Conservation (phyloP, 306 rosid species). For the Senna siamea region DNA sequence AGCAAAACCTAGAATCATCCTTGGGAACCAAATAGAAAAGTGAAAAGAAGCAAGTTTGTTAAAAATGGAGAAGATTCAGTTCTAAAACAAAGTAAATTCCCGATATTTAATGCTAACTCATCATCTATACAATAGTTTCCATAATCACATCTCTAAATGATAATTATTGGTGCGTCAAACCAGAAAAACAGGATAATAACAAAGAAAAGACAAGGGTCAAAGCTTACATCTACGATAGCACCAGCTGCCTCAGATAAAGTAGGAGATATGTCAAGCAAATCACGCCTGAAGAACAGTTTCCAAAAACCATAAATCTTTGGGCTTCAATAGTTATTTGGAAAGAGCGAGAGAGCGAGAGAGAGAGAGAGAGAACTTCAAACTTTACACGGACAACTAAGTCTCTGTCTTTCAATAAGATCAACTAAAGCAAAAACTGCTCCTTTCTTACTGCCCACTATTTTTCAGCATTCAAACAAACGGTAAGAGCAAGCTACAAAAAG, state of each 20-base stretch:
- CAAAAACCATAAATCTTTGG: neutral
- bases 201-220: neutral
- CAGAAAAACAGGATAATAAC: neutral
- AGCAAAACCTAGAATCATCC: conserved; percentile 7
- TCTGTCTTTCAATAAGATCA: conserved; percentile 1
- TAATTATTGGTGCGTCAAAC: conserved; percentile 12
- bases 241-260: conserved; percentile 92
- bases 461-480: conserved; percentile 15
- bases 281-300: conserved; percentile 59
- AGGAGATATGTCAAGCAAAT: conserved; percentile 91
- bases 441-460: neutral
- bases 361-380: neutral
- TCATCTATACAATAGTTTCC: conserved; percentile 25
- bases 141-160: neutral
- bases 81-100: conserved; percentile 22
- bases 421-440: too few relatives aligned
- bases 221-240: conserved; percentile 88
- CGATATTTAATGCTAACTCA: conserved; percentile 3
- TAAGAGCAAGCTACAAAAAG: conserved; percentile 17
- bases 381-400: conserved; percentile 14
- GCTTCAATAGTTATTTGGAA: neutral
- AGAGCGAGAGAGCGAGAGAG: too few relatives aligned
- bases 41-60: neutral
- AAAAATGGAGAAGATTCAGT: conserved; percentile 1
- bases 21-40: conserved; percentile 21